Evolutionary conservation across 2,329 filamentous ascomycete species (phyloP).

Genomic region (Chalaropsis thielavioides): DNA sequence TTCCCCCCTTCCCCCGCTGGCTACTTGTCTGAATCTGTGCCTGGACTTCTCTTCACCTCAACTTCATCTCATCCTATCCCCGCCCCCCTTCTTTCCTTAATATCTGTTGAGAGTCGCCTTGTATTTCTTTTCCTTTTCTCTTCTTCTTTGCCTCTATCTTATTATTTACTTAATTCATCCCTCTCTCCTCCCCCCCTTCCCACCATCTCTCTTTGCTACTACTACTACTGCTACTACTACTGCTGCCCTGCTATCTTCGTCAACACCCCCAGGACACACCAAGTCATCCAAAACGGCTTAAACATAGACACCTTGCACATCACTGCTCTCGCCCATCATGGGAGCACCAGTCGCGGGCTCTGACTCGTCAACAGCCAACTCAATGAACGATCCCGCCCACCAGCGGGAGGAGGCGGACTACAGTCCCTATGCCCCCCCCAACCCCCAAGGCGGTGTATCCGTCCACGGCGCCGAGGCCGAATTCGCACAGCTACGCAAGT

Average conservation of each 20-base stretch:
- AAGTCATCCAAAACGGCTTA: no score
- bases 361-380: slow-evolving; percentile 16
- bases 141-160: not conserved
- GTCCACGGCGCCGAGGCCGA: slow-evolving; percentile 54
- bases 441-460: slow-evolving; percentile 37
- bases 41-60: not conserved
- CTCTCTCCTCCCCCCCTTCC: not conserved
- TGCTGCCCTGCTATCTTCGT: no score
- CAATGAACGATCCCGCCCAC: slow-evolving; percentile 8
- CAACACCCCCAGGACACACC: no score
- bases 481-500: slow-evolving; percentile 51
- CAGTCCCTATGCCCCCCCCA: slow-evolving; percentile 6
- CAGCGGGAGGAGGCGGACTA: slow-evolving; percentile 7
- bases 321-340: slow-evolving; percentile 8
- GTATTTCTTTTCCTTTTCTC: not conserved
- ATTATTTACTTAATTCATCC: not conserved
- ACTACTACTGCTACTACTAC: not conserved
- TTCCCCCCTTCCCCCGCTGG: not conserved
- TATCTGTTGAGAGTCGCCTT: not conserved
- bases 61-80: not conserved
- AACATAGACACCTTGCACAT: no score
- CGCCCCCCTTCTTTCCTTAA: not conserved
- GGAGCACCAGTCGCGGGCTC: slow-evolving; percentile 11
- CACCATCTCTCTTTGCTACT: not conserved
- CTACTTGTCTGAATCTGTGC: not conserved